Evolutionary conservation across 1,284 basidiomycete species (phyloP).

Genomic region (Amanita bisporigera): DNA sequence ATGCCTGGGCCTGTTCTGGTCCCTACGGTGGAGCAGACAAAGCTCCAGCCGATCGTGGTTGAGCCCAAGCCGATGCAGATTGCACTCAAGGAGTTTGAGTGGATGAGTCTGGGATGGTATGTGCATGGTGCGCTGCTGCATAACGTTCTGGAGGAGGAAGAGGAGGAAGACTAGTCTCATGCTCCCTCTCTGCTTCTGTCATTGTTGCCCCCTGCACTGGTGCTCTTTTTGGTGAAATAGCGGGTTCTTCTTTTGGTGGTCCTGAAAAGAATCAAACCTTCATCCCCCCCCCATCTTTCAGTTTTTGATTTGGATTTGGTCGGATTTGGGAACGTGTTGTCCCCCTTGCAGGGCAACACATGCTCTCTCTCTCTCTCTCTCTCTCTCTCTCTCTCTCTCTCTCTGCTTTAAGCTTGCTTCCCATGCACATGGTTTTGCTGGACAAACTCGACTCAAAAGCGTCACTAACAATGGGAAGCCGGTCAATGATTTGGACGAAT

Average conservation of each 20-base stretch:
- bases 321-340: too few relatives aligned
- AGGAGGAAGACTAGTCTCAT: constrained; percentile 52
- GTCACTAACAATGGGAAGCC: too few relatives aligned
- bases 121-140: constrained; percentile 87
- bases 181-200: too few relatives aligned
- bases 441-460: constrained; percentile 1
- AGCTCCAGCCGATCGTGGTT: constrained; percentile 23
- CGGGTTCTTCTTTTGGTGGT: neutral
- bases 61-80: constrained; percentile 41
- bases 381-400: too few relatives aligned
- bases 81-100: constrained; percentile 53
- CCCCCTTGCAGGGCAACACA: too few relatives aligned
- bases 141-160: constrained; percentile 82
- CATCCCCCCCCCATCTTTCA: neutral
- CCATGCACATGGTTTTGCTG: neutral
- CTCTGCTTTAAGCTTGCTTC: neutral
- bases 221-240: neutral
- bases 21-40: neutral
- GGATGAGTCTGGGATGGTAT: constrained; percentile 74
- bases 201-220: too few relatives aligned
- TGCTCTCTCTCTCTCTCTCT: too few relatives aligned
- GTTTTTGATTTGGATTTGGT: neutral
- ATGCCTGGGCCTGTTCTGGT: constrained; percentile 22
- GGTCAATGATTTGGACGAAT: too few relatives aligned
- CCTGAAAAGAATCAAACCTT: neutral